A percentile compares a stretch with the other conserved stretches of the same genome.
These are phyloP conservation scores for Thielaviopsis euricoi DNA, from an alignment of 2,329 filamentous ascomycete genomes.

Conservation along the genomic window DNA sequence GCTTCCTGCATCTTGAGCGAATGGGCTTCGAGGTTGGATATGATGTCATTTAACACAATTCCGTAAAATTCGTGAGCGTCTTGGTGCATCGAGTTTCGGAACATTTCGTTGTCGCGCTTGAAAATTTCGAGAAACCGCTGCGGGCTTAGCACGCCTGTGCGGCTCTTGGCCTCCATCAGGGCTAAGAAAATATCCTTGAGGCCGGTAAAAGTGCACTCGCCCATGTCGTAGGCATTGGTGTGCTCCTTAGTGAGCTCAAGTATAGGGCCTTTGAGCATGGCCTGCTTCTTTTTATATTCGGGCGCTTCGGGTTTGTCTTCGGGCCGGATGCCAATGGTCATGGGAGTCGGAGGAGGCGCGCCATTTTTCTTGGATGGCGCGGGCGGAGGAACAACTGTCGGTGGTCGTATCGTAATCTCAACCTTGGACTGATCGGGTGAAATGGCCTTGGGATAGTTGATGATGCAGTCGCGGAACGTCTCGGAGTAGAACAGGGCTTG, in stretches of 20 bases:
- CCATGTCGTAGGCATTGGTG: constrained; percentile 69
- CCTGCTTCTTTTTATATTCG: constrained; percentile 96
- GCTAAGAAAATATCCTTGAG: constrained; percentile 94
- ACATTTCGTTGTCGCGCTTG: constrained; percentile 91
- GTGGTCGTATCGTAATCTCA: constrained; percentile 43
- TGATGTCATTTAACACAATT: constrained; percentile 85
- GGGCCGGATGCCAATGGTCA: constrained; percentile 41
- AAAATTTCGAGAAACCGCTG: constrained; percentile 88
- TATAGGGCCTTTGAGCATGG: constrained; percentile 73
- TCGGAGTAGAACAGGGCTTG: constrained; percentile 95
- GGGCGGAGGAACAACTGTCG: constrained; percentile 24
- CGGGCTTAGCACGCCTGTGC: constrained; percentile 81
- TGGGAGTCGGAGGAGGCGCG: not conserved
- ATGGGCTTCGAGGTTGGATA: constrained; percentile 83
- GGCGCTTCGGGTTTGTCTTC: constrained; percentile 91
- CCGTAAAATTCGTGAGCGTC: constrained; percentile 97
- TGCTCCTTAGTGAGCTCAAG: constrained; percentile 74
- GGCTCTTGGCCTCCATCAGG: constrained; percentile 61
- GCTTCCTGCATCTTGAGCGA: constrained; percentile 31
- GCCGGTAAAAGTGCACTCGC: constrained; percentile 85
- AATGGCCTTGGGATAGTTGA: constrained; percentile 69
- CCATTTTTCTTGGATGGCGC: constrained; percentile 20
- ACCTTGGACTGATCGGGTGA: constrained; percentile 51
- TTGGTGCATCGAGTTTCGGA: constrained; percentile 91
- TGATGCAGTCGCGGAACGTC: constrained; percentile 81